Percentiles rank a stretch among this genome's conserved stretches.
Evolutionary conservation across 1,284 basidiomycete genomes (phyloP).

Genomic region (Ceratobasidium theobromae): DNA sequence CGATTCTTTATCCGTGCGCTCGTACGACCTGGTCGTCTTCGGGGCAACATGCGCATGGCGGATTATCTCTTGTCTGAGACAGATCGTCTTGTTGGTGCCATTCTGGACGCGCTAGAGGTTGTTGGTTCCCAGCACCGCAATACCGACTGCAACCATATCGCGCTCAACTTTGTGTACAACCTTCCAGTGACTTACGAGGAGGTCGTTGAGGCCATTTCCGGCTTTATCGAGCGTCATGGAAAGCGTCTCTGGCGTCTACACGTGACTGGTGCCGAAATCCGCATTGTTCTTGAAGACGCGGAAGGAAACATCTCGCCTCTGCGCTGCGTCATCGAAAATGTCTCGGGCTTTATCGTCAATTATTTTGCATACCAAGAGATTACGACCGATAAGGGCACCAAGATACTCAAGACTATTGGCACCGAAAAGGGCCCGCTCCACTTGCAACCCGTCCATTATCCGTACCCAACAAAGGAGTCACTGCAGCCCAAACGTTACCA

Average conservation of each 20-base stretch:
- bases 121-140: slow-evolving; percentile 84
- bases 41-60: slow-evolving; percentile 87
- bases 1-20: slow-evolving; percentile 98
- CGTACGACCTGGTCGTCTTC: slow-evolving; percentile 91
- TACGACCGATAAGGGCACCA: slow-evolving; percentile 89
- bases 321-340: slow-evolving; percentile 97
- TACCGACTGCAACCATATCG: slow-evolving; percentile 94
- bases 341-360: slow-evolving; percentile 98
- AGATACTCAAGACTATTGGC: slow-evolving; percentile 94
- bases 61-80: slow-evolving; percentile 99
- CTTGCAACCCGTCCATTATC: slow-evolving; percentile 86
- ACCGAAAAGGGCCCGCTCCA: slow-evolving; percentile 86
- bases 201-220: slow-evolving; percentile 91
- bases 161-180: slow-evolving; percentile 98
- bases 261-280: slow-evolving; percentile 96
- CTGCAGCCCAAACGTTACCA: slow-evolving; percentile 98
- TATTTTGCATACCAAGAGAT: slow-evolving; percentile 99
- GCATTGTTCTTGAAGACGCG: slow-evolving; percentile 89
- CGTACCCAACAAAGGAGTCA: slow-evolving; percentile 98
- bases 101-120: slow-evolving; percentile 93
- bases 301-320: slow-evolving; percentile 94
- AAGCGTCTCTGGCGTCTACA: slow-evolving; percentile 98
- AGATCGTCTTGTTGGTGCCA: slow-evolving; percentile 91
- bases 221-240: slow-evolving; percentile 97
- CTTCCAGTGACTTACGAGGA: slow-evolving; percentile 95